Percentiles rank a stretch among this genome's conserved stretches.
phyloP scores from a whole-genome alignment of 306 rosid species.

The Dryas octopetala region DNA sequence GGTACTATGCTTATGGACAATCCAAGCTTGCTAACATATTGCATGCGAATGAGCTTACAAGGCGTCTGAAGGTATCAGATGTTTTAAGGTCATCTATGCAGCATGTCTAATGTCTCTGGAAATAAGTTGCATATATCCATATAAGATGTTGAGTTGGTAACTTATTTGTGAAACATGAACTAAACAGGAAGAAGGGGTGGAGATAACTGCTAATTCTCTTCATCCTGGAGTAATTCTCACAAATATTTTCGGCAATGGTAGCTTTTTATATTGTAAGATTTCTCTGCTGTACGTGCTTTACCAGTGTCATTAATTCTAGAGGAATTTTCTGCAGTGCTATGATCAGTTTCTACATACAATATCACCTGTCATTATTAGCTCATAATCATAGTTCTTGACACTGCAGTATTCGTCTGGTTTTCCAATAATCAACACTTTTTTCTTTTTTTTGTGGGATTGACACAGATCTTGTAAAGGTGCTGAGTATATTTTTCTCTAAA shows the following conservation, averaged over 20 bases:
- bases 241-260: slow-evolving; percentile 26
- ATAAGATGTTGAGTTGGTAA: not conserved
- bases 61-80: slow-evolving; percentile 66
- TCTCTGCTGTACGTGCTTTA: not conserved
- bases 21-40: slow-evolving; percentile 81
- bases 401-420: not conserved
- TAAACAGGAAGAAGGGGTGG: slow-evolving; percentile 33
- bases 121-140: not conserved
- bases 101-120: too few relatives aligned
- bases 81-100: slow-evolving; percentile 5
- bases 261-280: slow-evolving; percentile 43
- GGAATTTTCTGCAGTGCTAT: not conserved
- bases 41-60: slow-evolving; percentile 78
- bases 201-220: slow-evolving; percentile 39
- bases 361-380: not conserved
- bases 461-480: slow-evolving; percentile 46
- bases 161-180: not conserved
- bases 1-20: slow-evolving; percentile 81
- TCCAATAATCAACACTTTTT: not conserved
- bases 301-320: not conserved
- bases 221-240: slow-evolving; percentile 42
- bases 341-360: not conserved
- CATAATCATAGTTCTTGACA: not conserved
- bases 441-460: not conserved
- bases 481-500: slow-evolving; percentile 57